A percentile compares a stretch with the other conserved stretches of the same genome.
Conservation (phyloP, 176 grass and related monocot genomes). For the Pontederia paniculata region DNA sequence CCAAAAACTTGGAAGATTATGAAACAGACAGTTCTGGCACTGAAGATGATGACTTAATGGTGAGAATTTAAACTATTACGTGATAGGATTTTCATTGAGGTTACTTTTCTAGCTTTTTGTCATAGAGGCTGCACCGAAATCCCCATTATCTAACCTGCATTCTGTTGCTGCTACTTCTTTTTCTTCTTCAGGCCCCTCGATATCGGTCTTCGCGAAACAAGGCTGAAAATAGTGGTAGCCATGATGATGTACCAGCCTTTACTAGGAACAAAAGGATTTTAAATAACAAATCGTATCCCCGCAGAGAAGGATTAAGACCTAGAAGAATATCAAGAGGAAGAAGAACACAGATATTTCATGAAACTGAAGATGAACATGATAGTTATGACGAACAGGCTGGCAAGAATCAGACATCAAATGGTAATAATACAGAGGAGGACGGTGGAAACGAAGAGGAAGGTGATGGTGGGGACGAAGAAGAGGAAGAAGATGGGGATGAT, state of each 20-base stretch:
- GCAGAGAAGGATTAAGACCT: conserved; percentile 81
- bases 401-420: conserved; percentile 62
- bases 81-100: background rate
- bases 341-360: conserved; percentile 48
- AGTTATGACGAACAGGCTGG: conserved; percentile 56
- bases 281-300: conserved; percentile 55
- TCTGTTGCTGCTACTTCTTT: conserved; percentile 2
- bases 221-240: conserved; percentile 34
- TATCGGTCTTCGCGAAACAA: conserved; percentile 84
- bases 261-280: conserved; percentile 45
- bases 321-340: conserved; percentile 53
- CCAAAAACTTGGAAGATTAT: conserved; percentile 83
- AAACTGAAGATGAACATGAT: conserved; percentile 73
- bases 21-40: conserved; percentile 76
- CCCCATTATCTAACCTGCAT: conserved; percentile 1
- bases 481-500: conserved; percentile 92
- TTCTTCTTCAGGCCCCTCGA: conserved; percentile 46
- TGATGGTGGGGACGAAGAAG: conserved; percentile 84
- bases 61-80: conserved; percentile 26
- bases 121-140: conserved; percentile 3
- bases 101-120: background rate
- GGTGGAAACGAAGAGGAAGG: conserved; percentile 55
- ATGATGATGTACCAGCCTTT: conserved; percentile 31
- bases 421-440: conserved; percentile 80
- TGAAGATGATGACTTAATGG: conserved; percentile 98